Percentiles rank a stretch among this genome's conserved stretches.
phyloP scores from a whole-genome alignment of 345 rosid species.

The thale cress (Arabidopsis thaliana) region TAIR10.1 NC_003076.8:25631001-25631500 shows the following conservation, averaged over 20 bases:
- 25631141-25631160: conserved; percentile 23
- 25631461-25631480: conserved; percentile 88
- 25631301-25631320: conserved; percentile 79
- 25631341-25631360: conserved; percentile 37
- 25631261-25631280: conserved; percentile 88
- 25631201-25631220: conserved; percentile 1
- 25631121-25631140: conserved; percentile 96
- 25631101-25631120: conserved; percentile 80
- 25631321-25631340: conserved; percentile 64
- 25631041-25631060: conserved; percentile 60
- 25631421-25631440: conserved; percentile 85
- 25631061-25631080: conserved; percentile 92
- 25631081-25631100: conserved; percentile 59
- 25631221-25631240: conserved; percentile 25
- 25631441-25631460: conserved; percentile 99
- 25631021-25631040: conserved; percentile 68
- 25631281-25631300: conserved; percentile 87
- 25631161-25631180: conserved; percentile 23
- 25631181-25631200: conserved; percentile 23
- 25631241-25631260: conserved; percentile 43
- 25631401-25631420: conserved; percentile 72
- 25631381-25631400: not conserved
- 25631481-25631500: conserved; percentile 90
- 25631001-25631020: conserved; percentile 55
- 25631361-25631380: conserved; percentile 14